Evolutionary conservation across 148 eudicot genomes (phyloP), one percentile per base, ranked within the genome.

Genomic region (Rhododendron henanense): DNA sequence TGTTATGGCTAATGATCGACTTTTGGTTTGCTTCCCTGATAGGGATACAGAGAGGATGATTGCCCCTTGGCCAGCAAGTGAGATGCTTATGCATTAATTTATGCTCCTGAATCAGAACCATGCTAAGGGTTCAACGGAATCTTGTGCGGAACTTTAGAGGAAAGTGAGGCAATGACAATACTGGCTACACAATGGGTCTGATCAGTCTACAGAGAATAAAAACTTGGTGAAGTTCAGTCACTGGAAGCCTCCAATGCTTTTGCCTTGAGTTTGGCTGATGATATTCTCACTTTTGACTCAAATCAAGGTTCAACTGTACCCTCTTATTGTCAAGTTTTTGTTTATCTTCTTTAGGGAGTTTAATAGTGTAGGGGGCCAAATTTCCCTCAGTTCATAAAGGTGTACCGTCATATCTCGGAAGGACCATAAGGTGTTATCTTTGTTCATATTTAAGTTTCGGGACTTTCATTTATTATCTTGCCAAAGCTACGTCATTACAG

Each of bases 241-340:
- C 69, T 96, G 98, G 98, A 94, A 87, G 89, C 95, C 96, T 55
- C 97, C 99, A 28, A 87, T 94, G 94, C 94, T 94, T 33, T 91
- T 95, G 92, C 98, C 97, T 87, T 95, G 90, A 92, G n/a, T 19
- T n/a, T 15, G 2, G 65, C 65, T 1, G 65, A 10, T 16, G 55
- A 51, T 51, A 51, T 13, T 51, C 16, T 51, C 55, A 51, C 55
- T 51, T 13, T 59, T 19, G 65, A 59, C n/a, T 21, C 8, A 59
- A 59, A 59, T 59, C n/a, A 59, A 59, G 8, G 1, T 51, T 51
- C 55, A 51, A 51, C 16, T 51, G 55, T 51, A 13, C 55, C 3
- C 16, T 51, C 55, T 11, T 7, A 47, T 0, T 41, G 44, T 47
- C 50, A 47, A 47, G 9, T 9, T 48, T 51, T 51, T 51, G 55